These are phyloP conservation scores for Avena sativa DNA, from an alignment of 176 grass and related monocot species.

Conservation along the genomic window DNA sequence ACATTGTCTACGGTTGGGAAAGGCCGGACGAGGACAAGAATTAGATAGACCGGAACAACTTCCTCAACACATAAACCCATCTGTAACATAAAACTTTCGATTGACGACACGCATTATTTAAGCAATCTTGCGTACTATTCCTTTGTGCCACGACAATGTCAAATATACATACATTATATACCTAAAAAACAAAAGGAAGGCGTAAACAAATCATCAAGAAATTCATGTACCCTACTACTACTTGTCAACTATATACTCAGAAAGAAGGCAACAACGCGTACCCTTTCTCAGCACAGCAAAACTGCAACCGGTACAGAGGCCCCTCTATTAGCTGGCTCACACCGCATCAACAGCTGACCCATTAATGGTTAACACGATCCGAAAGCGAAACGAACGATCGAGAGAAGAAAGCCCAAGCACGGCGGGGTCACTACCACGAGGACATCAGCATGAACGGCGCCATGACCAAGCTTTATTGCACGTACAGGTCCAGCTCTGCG, in stretches of 20 bases:
- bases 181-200: too few relatives aligned
- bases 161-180: not conserved
- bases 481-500: not conserved
- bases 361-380: not conserved
- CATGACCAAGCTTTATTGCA: not conserved
- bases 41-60: not conserved
- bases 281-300: not conserved
- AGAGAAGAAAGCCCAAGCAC: not conserved
- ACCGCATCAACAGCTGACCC: conserved; percentile 30
- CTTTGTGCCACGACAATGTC: not conserved
- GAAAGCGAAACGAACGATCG: not conserved
- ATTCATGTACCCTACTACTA: not conserved
- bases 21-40: not conserved
- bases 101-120: not conserved
- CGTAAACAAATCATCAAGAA: not conserved
- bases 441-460: not conserved
- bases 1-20: not conserved
- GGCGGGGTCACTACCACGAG: not conserved
- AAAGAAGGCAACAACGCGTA: not conserved
- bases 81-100: not conserved
- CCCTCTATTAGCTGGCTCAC: conserved; percentile 40
- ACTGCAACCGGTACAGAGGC: not conserved
- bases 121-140: not conserved
- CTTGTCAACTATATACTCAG: too few relatives aligned
- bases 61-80: not conserved